Conservation (phyloP, 176 grass and related monocot genomes). For the Puccinellia tenuiflora region DNA sequence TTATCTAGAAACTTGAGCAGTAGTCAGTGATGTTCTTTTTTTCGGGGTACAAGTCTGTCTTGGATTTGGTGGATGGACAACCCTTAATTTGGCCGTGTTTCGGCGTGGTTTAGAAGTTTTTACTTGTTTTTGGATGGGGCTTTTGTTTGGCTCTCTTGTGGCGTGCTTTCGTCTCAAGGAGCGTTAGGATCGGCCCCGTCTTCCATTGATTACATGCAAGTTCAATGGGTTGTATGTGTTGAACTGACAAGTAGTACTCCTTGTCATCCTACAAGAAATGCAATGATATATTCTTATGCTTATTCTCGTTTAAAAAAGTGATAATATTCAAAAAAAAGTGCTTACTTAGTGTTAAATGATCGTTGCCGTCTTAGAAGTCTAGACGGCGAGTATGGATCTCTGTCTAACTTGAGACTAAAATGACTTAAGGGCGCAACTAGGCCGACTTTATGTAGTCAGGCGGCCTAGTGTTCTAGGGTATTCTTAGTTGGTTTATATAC, state of each 20-base stretch:
- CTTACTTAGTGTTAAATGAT: no score
- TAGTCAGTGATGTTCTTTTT: background rate
- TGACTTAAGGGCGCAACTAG: no score
- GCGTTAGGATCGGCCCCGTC: background rate
- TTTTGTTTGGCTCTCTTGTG: background rate
- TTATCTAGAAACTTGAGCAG: conserved; percentile 3
- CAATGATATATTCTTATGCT: background rate
- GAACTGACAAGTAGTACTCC: background rate
- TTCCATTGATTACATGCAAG: background rate
- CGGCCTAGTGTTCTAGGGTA: no score
- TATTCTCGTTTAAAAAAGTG: no score
- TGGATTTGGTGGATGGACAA: background rate
- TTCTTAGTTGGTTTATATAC: no score
- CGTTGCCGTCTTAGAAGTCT: no score
- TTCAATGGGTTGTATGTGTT: background rate
- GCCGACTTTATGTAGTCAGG: no score
- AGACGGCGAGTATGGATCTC: no score
- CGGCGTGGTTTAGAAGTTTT: background rate
- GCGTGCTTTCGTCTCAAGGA: background rate
- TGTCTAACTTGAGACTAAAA: no score
- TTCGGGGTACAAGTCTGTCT: background rate
- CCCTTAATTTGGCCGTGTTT: background rate
- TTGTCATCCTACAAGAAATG: background rate
- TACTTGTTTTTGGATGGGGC: conserved; percentile 6
- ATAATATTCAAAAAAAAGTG: no score